Evolutionary conservation across 768 basidiomycete genomes (phyloP).

Genomic region (Calvatia gigantea): DNA sequence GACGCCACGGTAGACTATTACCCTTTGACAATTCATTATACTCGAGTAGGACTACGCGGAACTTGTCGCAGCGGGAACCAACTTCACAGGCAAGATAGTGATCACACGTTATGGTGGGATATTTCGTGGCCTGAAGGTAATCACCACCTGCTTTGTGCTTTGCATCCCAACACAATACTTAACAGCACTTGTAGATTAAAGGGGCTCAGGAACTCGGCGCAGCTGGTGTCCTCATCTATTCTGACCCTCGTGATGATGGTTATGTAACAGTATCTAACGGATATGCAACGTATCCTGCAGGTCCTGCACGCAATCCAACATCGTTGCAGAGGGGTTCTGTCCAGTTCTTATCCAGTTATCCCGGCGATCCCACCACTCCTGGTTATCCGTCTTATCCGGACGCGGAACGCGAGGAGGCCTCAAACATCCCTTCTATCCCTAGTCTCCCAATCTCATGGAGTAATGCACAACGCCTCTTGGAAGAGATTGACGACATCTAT

Average conservation of each 20-base stretch:
- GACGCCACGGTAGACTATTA: not conserved
- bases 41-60: conserved; percentile 50
- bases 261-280: conserved; percentile 73
- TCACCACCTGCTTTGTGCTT: not conserved
- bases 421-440: conserved; percentile 71
- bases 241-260: conserved; percentile 85
- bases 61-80: conserved; percentile 59
- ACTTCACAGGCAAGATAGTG: conserved; percentile 76
- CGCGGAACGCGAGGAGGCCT: conserved; percentile 55
- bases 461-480: conserved; percentile 70
- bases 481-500: conserved; percentile 45
- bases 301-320: conserved; percentile 84
- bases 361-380: conserved; percentile 84
- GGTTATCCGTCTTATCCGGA: conserved; percentile 85
- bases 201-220: conserved; percentile 84
- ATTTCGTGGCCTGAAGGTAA: conserved; percentile 85
- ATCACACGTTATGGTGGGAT: conserved; percentile 72
- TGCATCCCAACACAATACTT: not conserved
- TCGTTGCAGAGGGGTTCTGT: conserved; percentile 87
- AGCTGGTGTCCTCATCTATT: conserved; percentile 75
- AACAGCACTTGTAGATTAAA: conserved; percentile 51
- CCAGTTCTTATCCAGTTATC: conserved; percentile 62
- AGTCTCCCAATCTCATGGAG: conserved; percentile 89
- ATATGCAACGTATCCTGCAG: conserved; percentile 73
- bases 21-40: not conserved